Conservation (phyloP, 1,284 basidiomycete genomes). For the Ceratobasidium sp. region DNA sequence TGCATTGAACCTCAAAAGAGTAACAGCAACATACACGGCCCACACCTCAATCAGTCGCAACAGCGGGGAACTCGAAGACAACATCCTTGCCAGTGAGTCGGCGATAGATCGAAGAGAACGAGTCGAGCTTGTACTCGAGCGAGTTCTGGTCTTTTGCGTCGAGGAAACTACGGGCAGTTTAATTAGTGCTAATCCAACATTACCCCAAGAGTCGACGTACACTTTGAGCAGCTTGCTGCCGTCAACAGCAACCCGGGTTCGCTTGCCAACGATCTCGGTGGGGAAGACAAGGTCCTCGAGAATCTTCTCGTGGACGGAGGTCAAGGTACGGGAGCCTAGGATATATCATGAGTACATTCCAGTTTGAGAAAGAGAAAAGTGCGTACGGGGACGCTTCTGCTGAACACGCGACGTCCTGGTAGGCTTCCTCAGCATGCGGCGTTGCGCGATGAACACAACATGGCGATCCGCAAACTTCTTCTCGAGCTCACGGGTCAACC, state of each 20-base stretch:
- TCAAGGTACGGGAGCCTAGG: conserved; percentile 86
- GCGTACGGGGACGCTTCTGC: conserved; percentile 91
- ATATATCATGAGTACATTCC: too few species aligned
- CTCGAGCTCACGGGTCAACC: conserved; percentile 98
- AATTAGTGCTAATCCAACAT: conserved; percentile 26
- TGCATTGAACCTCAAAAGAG: conserved; percentile 42
- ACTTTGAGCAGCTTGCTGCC: conserved; percentile 95
- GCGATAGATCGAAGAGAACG: conserved; percentile 94
- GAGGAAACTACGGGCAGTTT: conserved; percentile 73
- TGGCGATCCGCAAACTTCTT: conserved; percentile 99
- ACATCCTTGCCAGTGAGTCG: conserved; percentile 95
- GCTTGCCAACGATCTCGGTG: conserved; percentile 98
- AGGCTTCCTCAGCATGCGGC: conserved; percentile 98
- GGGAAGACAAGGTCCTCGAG: conserved; percentile 99
- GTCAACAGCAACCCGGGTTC: conserved; percentile 90
- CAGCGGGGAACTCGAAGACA: conserved; percentile 84
- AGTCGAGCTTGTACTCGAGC: conserved; percentile 99
- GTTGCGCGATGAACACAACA: conserved; percentile 98
- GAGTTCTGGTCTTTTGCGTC: conserved; percentile 99
- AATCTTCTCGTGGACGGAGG: conserved; percentile 97
- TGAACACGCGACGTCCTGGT: conserved; percentile 90
- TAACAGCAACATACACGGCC: conserved; percentile 20
- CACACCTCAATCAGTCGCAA: conserved; percentile 42
- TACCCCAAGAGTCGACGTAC: conserved; percentile 72
- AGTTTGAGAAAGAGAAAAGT: background rate